Evolutionary conservation across 768 basidiomycete species (phyloP), one percentile per base, ranked within the genome.

Genomic region (Favolaschia claudopus): DNA sequence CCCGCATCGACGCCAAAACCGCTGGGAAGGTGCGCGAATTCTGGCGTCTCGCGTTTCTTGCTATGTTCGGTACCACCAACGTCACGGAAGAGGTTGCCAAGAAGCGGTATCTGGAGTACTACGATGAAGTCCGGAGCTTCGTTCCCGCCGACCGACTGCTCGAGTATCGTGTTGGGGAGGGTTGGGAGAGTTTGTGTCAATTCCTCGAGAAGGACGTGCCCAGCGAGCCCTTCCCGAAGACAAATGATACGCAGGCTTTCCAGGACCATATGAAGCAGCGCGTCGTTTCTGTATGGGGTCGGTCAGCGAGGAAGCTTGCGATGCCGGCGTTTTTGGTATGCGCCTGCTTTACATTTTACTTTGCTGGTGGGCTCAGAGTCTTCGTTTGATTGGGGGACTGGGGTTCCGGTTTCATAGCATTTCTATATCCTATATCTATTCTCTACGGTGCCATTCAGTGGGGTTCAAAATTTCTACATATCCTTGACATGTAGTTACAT

Each of bases 111-210:
- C 9, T 19, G 17, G 47, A 45, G 19, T 34, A 52, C 39, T 57
- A 49, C 32, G 46, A 39, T 12, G 40, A 33, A 31, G 47, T 57
- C 32, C 55, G 55, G n/a, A 15, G 38, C 20, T 19, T 48, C 19
- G 55, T 56, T 1, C 55, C 55, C 22, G 36, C n/a, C 31, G 55
- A 57, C 33, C 37, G 47, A 24, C 39, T 57, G 9, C 55, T 57
- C 38, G 47, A 57, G 25, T 57, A 57, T 27, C 55, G 47, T 7
- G 38, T 49, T 22, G 55, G 47, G 19, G 55, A 57, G 29, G 55
- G 55, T 7, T 57, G 55, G 46, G 47, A 42, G 47, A 38, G 38
- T 20, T 32, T 57, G 47, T 57, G 55, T 47, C 20, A 40, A 38
- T 57, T 57, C n/a, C 27, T 57, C 28, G 47, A 32, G 24, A 57